phyloP scores from a whole-genome alignment of 2,329 filamentous ascomycete species.

The Lachnellula occidentalis region DNA sequence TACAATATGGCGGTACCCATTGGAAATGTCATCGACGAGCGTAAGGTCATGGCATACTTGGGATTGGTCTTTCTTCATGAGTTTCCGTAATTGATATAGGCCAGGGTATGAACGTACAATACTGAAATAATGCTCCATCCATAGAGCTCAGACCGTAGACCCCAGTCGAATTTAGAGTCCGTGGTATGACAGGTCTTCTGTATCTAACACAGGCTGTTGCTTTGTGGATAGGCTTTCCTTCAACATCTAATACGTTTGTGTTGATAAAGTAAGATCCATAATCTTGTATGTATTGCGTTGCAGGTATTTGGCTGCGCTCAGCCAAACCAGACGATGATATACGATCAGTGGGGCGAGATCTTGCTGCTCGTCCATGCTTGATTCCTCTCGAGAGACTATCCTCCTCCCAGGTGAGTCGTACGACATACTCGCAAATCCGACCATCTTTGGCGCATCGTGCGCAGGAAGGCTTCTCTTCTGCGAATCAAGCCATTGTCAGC shows the following conservation, averaged over 20 bases:
- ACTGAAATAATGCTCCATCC: conserved; percentile 11
- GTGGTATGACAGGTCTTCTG: no score
- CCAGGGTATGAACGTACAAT: conserved; percentile 6
- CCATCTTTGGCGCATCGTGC: conserved; percentile 5
- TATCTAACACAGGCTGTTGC: no score
- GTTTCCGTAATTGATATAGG: neutral
- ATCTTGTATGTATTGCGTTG: no score
- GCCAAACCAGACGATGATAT: no score
- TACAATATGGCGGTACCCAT: conserved; percentile 11
- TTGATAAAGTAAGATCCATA: no score
- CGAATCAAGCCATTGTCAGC: no score
- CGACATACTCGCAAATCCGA: conserved; percentile 6
- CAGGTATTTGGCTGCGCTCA: no score
- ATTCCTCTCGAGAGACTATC: conserved; percentile 6
- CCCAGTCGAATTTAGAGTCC: no score
- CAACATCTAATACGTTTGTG: no score
- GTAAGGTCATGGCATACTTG: conserved; percentile 11
- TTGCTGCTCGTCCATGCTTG: conserved; percentile 6
- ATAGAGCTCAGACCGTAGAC: conserved; percentile 1
- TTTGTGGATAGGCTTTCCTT: no score
- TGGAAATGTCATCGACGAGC: conserved; percentile 13
- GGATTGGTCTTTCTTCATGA: conserved; percentile 2
- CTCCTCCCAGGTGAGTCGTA: conserved; percentile 9
- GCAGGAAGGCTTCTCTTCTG: conserved; percentile 11
- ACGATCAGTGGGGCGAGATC: no score